phyloP scores from a whole-genome alignment of 176 grass and related monocot species.

The Pontederia crassipes region DNA sequence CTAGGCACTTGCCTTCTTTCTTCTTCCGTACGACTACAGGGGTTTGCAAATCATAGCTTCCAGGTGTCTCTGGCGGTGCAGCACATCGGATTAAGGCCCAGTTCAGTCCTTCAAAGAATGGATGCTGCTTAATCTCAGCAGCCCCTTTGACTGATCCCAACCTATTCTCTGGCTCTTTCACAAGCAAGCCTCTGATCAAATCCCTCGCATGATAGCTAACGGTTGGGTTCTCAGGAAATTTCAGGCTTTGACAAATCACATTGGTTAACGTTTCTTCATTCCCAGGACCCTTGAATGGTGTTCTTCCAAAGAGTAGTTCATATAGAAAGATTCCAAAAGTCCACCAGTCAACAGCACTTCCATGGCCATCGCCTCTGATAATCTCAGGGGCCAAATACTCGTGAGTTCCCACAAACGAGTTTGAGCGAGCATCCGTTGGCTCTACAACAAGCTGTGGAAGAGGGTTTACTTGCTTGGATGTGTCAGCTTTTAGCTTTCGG shows the following conservation, averaged over 20 bases:
- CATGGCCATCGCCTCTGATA: conserved; percentile 72
- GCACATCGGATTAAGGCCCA: conserved; percentile 55
- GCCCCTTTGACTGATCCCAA: conserved; percentile 49
- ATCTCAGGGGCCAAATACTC: conserved; percentile 73
- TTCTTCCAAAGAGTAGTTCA: conserved; percentile 58
- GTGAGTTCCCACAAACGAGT: conserved; percentile 69
- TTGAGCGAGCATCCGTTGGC: conserved; percentile 49
- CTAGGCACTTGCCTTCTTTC: conserved; percentile 62
- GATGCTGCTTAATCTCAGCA: conserved; percentile 72
- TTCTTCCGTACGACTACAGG: conserved; percentile 32
- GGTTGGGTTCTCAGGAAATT: conserved; percentile 43
- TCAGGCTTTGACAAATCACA: conserved; percentile 56
- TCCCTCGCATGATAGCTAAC: conserved; percentile 47
- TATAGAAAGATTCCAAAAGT: conserved; percentile 64
- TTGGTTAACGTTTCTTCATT: conserved; percentile 69
- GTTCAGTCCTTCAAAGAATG: conserved; percentile 62
- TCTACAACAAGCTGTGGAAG: conserved; percentile 65
- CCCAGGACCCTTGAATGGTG: conserved; percentile 55
- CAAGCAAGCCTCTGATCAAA: conserved; percentile 51
- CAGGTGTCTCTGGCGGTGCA: conserved; percentile 49
- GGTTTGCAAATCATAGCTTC: conserved; percentile 30
- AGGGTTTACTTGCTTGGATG: conserved; percentile 23
- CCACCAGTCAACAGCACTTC: conserved; percentile 77
- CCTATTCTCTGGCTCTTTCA: conserved; percentile 60
- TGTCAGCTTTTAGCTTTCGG: conserved; percentile 31